Conservation (phyloP, 1,284 basidiomycete species). For the Takashimella tepidaria region DNA sequence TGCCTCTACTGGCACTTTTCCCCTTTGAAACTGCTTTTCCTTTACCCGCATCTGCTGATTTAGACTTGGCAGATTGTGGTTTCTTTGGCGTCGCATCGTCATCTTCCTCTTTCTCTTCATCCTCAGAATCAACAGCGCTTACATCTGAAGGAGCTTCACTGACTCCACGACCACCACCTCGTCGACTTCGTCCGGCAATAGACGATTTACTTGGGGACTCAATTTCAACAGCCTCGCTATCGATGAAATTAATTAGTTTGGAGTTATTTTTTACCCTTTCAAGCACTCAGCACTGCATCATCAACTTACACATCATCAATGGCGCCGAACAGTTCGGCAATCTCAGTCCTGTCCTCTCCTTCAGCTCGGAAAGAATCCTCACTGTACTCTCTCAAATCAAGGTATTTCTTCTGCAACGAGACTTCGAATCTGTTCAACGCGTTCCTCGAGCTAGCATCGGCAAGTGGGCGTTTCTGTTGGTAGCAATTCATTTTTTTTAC, state of each 20-base stretch:
- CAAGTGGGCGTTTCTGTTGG: constrained; percentile 63
- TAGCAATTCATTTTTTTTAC: neutral
- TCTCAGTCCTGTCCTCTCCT: constrained; percentile 21
- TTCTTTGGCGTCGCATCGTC: constrained; percentile 3
- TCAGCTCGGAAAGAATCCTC: constrained; percentile 54
- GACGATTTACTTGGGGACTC: constrained; percentile 8
- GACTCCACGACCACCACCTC: neutral
- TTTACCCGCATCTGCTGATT: neutral
- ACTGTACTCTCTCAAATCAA: constrained; percentile 59
- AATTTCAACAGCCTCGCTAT: neutral
- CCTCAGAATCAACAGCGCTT: constrained; percentile 11
- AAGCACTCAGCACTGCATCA: too few relatives aligned
- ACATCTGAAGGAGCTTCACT: neutral
- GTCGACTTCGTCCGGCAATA: constrained; percentile 2
- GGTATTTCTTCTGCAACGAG: constrained; percentile 57
- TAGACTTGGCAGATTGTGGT: neutral
- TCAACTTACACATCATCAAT: constrained; percentile 45
- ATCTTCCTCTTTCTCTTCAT: constrained; percentile 16
- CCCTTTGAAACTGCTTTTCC: neutral
- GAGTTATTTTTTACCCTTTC: too few relatives aligned
- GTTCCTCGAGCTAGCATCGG: constrained; percentile 65
- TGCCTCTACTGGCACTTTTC: too few relatives aligned
- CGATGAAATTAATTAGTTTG: too few relatives aligned
- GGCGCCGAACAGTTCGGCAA: constrained; percentile 34
- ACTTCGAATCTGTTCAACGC: constrained; percentile 64